Evolutionary conservation across 2,329 filamentous ascomycete species (phyloP).

Genomic region (Trichoderma sp.): DNA sequence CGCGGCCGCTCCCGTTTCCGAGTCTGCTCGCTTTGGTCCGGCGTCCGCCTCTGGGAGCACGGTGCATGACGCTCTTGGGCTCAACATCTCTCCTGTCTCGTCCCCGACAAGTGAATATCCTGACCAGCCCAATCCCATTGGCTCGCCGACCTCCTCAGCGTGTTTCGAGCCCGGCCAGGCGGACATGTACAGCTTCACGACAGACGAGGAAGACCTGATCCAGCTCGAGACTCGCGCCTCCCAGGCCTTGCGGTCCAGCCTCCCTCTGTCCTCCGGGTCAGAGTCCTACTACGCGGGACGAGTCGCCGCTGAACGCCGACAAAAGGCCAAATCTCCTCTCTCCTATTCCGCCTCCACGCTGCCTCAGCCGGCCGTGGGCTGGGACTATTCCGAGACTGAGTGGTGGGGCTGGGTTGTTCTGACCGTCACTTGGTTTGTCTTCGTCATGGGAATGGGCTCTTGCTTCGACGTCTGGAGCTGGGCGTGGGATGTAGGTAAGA

Average conservation of each 20-base stretch:
- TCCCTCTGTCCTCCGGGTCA: conserved; percentile 57
- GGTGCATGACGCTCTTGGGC: conserved; percentile 45
- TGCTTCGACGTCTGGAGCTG: conserved; percentile 95
- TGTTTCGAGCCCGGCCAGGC: conserved; percentile 31
- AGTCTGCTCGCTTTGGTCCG: conserved; percentile 31
- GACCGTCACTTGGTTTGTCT: conserved; percentile 89
- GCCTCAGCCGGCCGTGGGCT: conserved; percentile 58
- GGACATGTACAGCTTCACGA: conserved; percentile 61
- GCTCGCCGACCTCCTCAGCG: conserved; percentile 31
- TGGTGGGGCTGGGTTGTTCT: conserved; percentile 98
- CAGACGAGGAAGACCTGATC: conserved; percentile 79
- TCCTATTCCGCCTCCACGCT: conserved; percentile 57
- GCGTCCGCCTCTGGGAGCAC: conserved; percentile 32
- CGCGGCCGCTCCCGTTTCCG: conserved; percentile 31
- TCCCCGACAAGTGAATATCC: conserved; percentile 52
- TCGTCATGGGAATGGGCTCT: conserved; percentile 94
- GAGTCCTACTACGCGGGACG: conserved; percentile 63
- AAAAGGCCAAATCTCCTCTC: conserved; percentile 62
- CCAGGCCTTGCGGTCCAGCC: conserved; percentile 46
- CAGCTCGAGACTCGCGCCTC: conserved; percentile 58
- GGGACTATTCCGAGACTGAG: conserved; percentile 93
- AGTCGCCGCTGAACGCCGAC: conserved; percentile 49
- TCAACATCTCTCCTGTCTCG: conserved; percentile 52
- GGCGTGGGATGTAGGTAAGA: conserved; percentile 98
- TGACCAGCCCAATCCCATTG: conserved; percentile 38